These are phyloP conservation scores for Hysterium pulicare DNA, from an alignment of 2,329 filamentous ascomycete genomes.

Conservation along the genomic window DNA sequence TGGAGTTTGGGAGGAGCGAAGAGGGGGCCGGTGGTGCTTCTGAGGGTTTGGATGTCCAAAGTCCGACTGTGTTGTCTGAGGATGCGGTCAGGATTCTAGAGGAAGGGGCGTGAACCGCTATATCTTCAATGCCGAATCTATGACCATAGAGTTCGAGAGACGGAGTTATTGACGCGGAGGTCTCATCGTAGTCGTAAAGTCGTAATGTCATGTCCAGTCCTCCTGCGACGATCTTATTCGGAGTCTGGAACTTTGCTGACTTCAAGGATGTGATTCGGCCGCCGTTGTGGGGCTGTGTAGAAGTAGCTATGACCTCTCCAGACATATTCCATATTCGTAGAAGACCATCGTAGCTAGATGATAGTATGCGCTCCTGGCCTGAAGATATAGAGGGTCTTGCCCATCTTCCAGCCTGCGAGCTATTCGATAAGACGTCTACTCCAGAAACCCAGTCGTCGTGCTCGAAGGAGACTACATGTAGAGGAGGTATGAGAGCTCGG, in stretches of 20 bases:
- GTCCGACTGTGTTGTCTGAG: conserved; percentile 75
- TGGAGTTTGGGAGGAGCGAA: conserved; percentile 63
- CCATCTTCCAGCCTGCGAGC: conserved; percentile 60
- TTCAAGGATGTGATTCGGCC: conserved; percentile 68
- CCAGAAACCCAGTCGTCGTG: conserved; percentile 96
- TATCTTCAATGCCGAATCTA: conserved; percentile 66
- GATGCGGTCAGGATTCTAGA: conserved; percentile 82
- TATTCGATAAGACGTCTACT: conserved; percentile 74
- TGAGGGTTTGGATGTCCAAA: conserved; percentile 81
- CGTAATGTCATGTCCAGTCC: conserved; percentile 82
- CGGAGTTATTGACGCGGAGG: conserved; percentile 62
- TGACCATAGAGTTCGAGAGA: conserved; percentile 83
- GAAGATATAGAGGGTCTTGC: conserved; percentile 46
- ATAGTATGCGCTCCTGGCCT: conserved; percentile 73
- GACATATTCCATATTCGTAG: conserved; percentile 84
- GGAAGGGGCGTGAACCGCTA: conserved; percentile 70
- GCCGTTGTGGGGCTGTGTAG: conserved; percentile 61
- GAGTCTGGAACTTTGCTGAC: conserved; percentile 76
- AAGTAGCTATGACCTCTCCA: conserved; percentile 78
- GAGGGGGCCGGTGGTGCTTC: conserved; percentile 71
- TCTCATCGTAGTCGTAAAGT: conserved; percentile 82
- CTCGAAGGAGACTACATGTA: conserved; percentile 87
- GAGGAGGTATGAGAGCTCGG: conserved; percentile 81
- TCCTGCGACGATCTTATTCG: conserved; percentile 74
- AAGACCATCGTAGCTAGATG: conserved; percentile 88